A percentile compares a stretch with the other conserved stretches of the same genome.
phyloP scores from a whole-genome alignment of 1,284 basidiomycete genomes.

The Tremellales sp. region DNA sequence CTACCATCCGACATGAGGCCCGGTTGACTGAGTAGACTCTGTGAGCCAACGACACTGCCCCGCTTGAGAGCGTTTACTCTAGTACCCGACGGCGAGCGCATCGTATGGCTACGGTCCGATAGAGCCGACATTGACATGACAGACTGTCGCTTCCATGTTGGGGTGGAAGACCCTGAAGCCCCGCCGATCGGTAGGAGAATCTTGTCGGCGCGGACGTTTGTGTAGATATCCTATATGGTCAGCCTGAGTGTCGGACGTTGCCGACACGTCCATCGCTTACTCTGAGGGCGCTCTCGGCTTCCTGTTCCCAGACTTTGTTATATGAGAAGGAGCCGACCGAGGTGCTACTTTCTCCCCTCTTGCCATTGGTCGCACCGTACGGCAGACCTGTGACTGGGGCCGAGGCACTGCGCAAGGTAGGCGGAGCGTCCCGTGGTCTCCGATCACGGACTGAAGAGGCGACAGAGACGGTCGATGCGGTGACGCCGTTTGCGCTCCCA shows the following conservation, averaged over 20 bases:
- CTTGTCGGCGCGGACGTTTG: conserved; percentile 80
- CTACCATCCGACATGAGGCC: conserved; percentile 62
- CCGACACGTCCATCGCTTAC: no score
- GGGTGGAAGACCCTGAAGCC: conserved; percentile 51
- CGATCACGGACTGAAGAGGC: conserved; percentile 15
- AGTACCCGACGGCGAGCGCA: conserved; percentile 31
- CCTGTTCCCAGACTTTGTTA: conserved; percentile 63
- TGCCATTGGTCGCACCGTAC: conserved; percentile 10
- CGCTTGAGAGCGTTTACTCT: conserved; percentile 73
- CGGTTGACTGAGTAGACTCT: conserved; percentile 59
- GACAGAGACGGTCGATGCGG: conserved; percentile 20
- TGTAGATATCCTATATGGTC: conserved; percentile 77
- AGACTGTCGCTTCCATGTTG: conserved; percentile 21
- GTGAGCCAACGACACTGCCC: conserved; percentile 80
- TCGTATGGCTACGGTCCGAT: conserved; percentile 7
- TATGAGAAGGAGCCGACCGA: conserved; percentile 37
- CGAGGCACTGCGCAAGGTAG: conserved; percentile 28
- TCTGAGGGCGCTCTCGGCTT: conserved; percentile 80
- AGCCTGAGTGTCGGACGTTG: no score
- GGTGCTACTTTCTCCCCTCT: conserved; percentile 24
- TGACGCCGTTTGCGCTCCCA: conserved; percentile 46
- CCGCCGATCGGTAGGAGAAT: conserved; percentile 69
- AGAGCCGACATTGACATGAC: conserved; percentile 16
- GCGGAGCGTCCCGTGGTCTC: conserved; percentile 8
- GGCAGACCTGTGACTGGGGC: conserved; percentile 25